Evolutionary conservation across 169 alveolate species (phyloP).

Genomic region (Neospora caninum): DNA sequence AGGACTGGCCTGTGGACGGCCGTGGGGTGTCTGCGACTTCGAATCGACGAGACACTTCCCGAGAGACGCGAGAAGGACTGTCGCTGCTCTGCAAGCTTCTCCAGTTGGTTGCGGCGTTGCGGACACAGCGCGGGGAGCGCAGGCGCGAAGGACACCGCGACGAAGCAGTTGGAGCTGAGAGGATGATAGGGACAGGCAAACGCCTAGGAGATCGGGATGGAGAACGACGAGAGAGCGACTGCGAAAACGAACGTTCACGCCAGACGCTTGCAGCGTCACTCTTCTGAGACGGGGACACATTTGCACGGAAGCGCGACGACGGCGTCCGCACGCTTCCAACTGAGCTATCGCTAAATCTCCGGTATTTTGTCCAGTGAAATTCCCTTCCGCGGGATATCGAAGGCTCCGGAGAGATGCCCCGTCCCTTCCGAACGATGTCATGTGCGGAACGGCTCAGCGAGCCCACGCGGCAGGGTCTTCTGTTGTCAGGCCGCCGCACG

Average conservation of each 20-base stretch:
- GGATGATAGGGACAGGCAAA: constrained; percentile 21
- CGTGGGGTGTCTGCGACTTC: neutral
- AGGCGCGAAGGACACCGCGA: neutral
- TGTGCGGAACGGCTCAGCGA: neutral
- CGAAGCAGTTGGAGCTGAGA: constrained; percentile 1
- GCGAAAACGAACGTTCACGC: neutral
- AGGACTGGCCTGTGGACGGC: neutral
- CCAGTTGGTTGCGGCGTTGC: neutral
- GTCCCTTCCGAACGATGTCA: neutral
- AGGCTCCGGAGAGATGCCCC: neutral
- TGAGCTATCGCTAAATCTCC: neutral
- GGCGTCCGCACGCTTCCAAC: neutral
- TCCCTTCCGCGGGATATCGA: neutral
- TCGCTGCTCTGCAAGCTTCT: neutral
- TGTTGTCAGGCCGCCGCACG: neutral
- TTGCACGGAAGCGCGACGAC: neutral
- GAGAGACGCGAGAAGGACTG: neutral
- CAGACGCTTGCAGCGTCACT: neutral
- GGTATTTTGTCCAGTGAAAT: neutral
- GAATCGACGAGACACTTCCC: neutral
- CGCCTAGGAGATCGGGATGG: neutral
- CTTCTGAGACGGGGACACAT: neutral
- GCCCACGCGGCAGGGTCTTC: neutral
- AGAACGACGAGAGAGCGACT: neutral
- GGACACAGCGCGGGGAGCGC: neutral